Percentiles rank a stretch among this genome's conserved stretches.
These are phyloP conservation scores for Amanita exitialis DNA, from an alignment of 768 basidiomycete genomes.

Conservation along the genomic window DNA sequence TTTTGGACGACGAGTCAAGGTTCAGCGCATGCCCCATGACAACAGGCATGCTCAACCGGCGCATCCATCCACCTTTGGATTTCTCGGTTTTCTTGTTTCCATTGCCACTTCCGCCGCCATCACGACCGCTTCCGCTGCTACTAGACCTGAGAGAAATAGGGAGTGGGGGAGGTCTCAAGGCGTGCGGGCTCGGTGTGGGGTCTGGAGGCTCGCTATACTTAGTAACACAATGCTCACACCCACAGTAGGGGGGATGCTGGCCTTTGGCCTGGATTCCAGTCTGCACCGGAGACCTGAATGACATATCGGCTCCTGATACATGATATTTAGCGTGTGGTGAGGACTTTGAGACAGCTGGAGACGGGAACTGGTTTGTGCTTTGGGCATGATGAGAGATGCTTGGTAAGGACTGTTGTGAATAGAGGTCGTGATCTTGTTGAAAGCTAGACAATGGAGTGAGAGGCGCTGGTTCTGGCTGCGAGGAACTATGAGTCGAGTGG, in stretches of 20 bases:
- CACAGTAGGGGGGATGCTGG: conserved; percentile 54
- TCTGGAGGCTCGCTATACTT: conserved; percentile 36
- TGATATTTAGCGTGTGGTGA: conserved; percentile 8
- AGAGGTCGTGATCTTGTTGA: not conserved
- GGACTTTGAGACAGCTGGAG: conserved; percentile 16
- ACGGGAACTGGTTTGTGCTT: conserved; percentile 3
- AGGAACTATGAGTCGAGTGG: conserved; percentile 23
- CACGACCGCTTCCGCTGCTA: not conserved
- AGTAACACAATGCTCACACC: conserved; percentile 54
- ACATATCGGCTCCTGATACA: not conserved
- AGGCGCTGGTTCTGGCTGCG: not conserved
- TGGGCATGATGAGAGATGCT: not conserved
- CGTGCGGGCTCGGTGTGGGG: conserved; percentile 15
- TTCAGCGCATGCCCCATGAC: conserved; percentile 23
- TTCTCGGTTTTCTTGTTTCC: conserved; percentile 24
- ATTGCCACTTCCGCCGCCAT: conserved; percentile 10
- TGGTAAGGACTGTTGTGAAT: not conserved
- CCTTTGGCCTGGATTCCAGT: conserved; percentile 13
- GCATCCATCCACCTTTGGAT: conserved; percentile 59
- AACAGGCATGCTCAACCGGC: conserved; percentile 69
- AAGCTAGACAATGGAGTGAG: not conserved
- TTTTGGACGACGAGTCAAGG: conserved; percentile 25
- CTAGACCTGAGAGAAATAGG: conserved; percentile 29
- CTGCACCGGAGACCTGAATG: not conserved
- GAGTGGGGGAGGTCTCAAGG: conserved; percentile 30